These are phyloP conservation scores for Pilatotrama ljubarskyi DNA, from an alignment of 768 basidiomycete genomes.

Conservation along the genomic window DNA sequence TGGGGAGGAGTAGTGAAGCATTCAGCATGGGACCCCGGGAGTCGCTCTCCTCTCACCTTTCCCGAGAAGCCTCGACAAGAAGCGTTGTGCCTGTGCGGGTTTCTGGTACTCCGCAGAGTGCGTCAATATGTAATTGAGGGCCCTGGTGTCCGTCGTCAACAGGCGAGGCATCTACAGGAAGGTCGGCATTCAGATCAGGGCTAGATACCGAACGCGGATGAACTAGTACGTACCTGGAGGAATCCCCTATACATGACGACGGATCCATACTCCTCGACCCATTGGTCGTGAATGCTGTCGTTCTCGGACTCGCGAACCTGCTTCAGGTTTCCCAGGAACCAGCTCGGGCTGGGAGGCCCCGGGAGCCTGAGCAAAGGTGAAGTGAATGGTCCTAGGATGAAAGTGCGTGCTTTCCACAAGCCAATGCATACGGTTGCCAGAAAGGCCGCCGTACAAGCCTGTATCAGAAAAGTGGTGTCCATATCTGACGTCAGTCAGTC, in stretches of 20 bases:
- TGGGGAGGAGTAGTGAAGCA: too few species aligned
- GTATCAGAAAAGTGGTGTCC: not conserved
- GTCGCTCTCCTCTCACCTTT: constrained; percentile 26
- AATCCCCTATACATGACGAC: constrained; percentile 4
- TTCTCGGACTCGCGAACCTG: not conserved
- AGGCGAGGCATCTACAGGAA: constrained; percentile 5
- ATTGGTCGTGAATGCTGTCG: not conserved
- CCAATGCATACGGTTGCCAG: not conserved
- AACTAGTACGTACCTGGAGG: not conserved
- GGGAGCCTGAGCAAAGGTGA: not conserved
- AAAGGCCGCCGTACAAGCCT: not conserved
- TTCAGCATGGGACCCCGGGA: too few species aligned
- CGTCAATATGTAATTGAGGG: constrained; percentile 65
- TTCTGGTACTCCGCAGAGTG: constrained; percentile 62
- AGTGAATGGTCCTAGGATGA: not conserved
- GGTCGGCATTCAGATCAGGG: not conserved
- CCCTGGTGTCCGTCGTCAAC: constrained; percentile 51
- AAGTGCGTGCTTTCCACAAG: not conserved
- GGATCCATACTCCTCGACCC: not conserved
- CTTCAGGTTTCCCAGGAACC: constrained; percentile 2
- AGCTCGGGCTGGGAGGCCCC: constrained; percentile 1
- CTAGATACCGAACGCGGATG: too few species aligned
- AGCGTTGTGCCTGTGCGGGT: constrained; percentile 41
- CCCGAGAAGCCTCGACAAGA: constrained; percentile 44
- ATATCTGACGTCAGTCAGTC: not conserved